phyloP scores from a whole-genome alignment of 345 rosid genomes.

The Lenwebbia sp. region DNA sequence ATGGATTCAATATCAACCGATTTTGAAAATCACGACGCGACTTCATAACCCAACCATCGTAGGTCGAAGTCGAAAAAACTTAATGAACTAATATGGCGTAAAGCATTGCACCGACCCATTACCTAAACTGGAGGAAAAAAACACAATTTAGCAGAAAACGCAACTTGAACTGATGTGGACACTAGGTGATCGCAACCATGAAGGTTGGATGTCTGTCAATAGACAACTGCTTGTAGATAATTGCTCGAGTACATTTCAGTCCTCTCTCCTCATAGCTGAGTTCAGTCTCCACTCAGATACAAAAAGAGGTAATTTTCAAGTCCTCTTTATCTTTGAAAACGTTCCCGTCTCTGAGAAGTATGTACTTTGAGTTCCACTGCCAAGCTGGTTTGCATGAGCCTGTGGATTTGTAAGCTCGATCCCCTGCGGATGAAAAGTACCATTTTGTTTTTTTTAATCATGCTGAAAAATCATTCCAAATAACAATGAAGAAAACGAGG shows the following conservation, averaged over 20 bases:
- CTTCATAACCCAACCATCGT: neutral
- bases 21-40: neutral
- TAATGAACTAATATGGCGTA: neutral
- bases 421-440: conserved; percentile 33
- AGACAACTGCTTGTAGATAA: neutral
- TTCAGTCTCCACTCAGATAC: neutral
- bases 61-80: neutral
- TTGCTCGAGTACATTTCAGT: neutral
- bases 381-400: conserved; percentile 67
- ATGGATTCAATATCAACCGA: neutral
- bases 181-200: neutral
- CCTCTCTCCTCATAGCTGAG: neutral
- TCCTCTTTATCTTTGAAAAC: conserved; percentile 83
- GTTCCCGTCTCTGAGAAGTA: conserved; percentile 92
- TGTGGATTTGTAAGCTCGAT: conserved; percentile 89
- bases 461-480: neutral
- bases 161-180: neutral
- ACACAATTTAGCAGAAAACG: neutral
- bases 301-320: conserved; percentile 1
- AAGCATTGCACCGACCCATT: neutral
- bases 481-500: neutral
- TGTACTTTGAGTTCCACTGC: conserved; percentile 87
- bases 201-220: neutral
- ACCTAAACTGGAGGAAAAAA: neutral
- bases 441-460: neutral